Conservation (phyloP, 306 rosid species). For the Carpinus fangiana region DNA sequence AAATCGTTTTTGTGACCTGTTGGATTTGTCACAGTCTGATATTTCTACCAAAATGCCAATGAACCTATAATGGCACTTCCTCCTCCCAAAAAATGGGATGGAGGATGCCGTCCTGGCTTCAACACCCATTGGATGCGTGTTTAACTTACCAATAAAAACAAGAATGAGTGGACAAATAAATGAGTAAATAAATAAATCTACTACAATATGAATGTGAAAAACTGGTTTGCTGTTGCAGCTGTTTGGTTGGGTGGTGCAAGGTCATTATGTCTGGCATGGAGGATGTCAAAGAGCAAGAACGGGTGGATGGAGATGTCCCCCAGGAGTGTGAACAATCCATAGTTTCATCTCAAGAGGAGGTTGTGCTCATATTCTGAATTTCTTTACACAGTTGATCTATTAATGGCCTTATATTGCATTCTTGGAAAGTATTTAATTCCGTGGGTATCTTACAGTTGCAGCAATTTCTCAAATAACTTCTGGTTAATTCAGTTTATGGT, state of each 20-base stretch:
- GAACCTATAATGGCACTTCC: too few species aligned
- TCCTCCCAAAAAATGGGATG: too few species aligned
- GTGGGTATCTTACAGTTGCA: neutral
- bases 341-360: conserved; percentile 68
- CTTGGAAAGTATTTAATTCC: conserved; percentile 7
- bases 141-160: neutral
- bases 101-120: too few species aligned
- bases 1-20: neutral
- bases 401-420: conserved; percentile 2
- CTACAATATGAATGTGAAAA: neutral
- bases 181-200: neutral
- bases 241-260: conserved; percentile 36
- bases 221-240: conserved; percentile 31
- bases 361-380: conserved; percentile 27
- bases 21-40: neutral
- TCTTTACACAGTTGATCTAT: conserved; percentile 11
- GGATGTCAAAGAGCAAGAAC: conserved; percentile 54
- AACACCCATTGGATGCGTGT: neutral
- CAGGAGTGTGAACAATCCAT: conserved; percentile 38
- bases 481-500: conserved; percentile 33
- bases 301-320: conserved; percentile 46
- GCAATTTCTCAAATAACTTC: conserved; percentile 7
- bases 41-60: too few species aligned
- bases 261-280: conserved; percentile 53
- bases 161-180: too few species aligned